Base-by-base conservation (phyloP, 2,329 filamentous ascomycete genomes). In the Trichoderma gracile region DNA sequence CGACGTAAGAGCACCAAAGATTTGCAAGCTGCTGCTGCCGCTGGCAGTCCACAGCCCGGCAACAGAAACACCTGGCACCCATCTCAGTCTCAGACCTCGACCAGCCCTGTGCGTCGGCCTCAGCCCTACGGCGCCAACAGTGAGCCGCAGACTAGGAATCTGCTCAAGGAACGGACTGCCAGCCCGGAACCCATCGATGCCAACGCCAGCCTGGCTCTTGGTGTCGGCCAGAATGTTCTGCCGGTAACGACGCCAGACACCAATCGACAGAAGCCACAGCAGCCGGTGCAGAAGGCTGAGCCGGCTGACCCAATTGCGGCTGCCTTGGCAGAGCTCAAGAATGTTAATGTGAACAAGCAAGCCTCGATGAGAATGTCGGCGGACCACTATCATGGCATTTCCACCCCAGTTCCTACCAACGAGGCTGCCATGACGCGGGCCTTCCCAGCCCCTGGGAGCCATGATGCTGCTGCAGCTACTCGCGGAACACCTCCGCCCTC, bases 151-250 rank as follows among this genome's bases (percentile, higher is more conserved):
- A 69, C 74, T 8, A 74, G 76, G 60, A 78, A 72, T 60, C 67
- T 79, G 62, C 71, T 76, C 15, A 70, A 76, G 10, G 79, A 83
- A 45, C 78, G 81, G 17, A 79, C 80, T 9, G 78, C 79, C 15
- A 96, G 92, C 71, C 92, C 92, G 3, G 92, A 96, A 60, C 90
- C 91, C 1, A 93, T 95, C 43, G 95, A 97, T 73, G 93, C 94
- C 63, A 89, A 95, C 67, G 93, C 94, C 45, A 97, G 90, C 74
- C 88, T 98, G 71, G 94, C 96, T 67, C 83, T 99, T 30, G 97
- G 97, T 71, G 86, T 99, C 62, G 95, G 95, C 8, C 92, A 96
- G 71, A 99, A 99, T 71, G 92, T 99, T 12, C 97, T 99, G 72
- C 89, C 96, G 64, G 94, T 99, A 10, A 90, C 91, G 14, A 90